A percentile compares a stretch with the other conserved stretches of the same genome.
Evolutionary conservation across 2,329 filamentous ascomycete genomes (phyloP).

Genomic region (Xylaria sp.): DNA sequence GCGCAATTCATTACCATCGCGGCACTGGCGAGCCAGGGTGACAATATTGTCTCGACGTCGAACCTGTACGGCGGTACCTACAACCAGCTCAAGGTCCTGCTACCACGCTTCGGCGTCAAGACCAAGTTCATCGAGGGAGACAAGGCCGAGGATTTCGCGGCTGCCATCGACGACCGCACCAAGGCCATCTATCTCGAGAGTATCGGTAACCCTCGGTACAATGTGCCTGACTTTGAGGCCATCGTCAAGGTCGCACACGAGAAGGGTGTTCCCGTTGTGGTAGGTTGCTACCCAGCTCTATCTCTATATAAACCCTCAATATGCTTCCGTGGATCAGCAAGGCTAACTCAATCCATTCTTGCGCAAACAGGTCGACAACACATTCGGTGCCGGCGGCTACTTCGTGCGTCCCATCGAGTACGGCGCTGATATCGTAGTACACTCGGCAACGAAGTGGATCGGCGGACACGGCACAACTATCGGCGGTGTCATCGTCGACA

Average conservation of each 20-base stretch:
- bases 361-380: conserved; percentile 79
- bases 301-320: neutral
- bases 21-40: conserved; percentile 84
- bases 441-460: conserved; percentile 97
- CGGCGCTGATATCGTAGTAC: conserved; percentile 92
- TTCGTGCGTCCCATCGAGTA: conserved; percentile 87
- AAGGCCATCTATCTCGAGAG: conserved; percentile 93
- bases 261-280: conserved; percentile 72
- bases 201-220: conserved; percentile 94
- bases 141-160: conserved; percentile 78
- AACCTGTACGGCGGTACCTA: conserved; percentile 96
- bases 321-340: neutral
- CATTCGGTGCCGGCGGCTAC: conserved; percentile 92
- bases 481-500: conserved; percentile 85
- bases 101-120: conserved; percentile 85
- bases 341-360: conserved; percentile 10
- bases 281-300: conserved; percentile 47
- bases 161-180: conserved; percentile 89
- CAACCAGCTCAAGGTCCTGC: conserved; percentile 94
- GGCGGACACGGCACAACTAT: conserved; percentile 95
- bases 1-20: conserved; percentile 92
- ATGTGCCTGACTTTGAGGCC: conserved; percentile 88
- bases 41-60: conserved; percentile 92
- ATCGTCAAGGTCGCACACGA: conserved; percentile 82
- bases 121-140: conserved; percentile 91